Evolutionary conservation across 805 yeast species (phyloP), one percentile per base, ranked within the genome.

Genomic region (Pichia sporocuriosa): DNA sequence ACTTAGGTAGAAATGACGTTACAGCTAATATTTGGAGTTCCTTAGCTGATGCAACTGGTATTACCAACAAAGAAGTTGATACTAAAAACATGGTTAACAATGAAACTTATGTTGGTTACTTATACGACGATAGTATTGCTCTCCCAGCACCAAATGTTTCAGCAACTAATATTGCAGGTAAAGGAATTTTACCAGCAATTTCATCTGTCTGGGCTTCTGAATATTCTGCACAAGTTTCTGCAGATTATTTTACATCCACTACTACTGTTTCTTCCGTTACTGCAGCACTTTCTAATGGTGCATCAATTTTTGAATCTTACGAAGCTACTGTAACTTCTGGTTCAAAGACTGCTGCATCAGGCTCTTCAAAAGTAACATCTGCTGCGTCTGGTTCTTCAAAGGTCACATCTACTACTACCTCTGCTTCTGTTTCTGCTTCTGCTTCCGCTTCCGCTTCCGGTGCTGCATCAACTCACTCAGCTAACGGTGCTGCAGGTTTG

Each of bases 1-100:
- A 67, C 45, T 65, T 73, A 45, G 79, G 79, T 39, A 69, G 78
- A 53, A 61, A 65, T 52, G 77, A 73, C 56, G 67, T 67, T 48
- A 65, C 60, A 40, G 75, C 78, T 37, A 73, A 73, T 50, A 72
- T 73, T 22, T 71, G 71, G 58, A 44, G 59, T 37, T 19, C 63
- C 21, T 63, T 72, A 45, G 73, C 75, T 44, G 48, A 61, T 48
- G 55, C 56, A 47, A 49, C 63, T 12, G 57, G 54, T 40, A 49
- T 62, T 36, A 46, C 54, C 23, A 63, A 63, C 51, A 35, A 42
- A 25, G 57, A 48, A 0, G 64, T 63, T 39, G 65, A 62, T 48
- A 62, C 67, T 43, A 57, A 61, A 24, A 49, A 53, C 51, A 49
- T 53, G 40, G 54, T 50, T 37, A 62, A 63, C 59, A 64, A 64